Percentiles rank a stretch among this genome's conserved stretches.
phyloP scores from a whole-genome alignment of 495 filamentous ascomycete genomes.

The Evernia prunastri region DNA sequence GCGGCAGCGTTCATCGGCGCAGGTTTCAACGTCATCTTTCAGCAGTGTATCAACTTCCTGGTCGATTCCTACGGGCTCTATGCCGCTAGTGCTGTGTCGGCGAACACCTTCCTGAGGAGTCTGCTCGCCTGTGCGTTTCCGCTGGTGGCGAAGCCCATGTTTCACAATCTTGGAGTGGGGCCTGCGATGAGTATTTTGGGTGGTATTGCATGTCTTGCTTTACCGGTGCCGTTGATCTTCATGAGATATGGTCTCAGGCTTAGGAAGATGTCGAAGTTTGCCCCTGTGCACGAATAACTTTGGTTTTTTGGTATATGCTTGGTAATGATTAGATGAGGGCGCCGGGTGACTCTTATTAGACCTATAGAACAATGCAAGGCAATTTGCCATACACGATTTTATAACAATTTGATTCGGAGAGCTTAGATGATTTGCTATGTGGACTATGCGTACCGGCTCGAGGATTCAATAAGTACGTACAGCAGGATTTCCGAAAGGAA shows the following conservation, averaged over 20 bases:
- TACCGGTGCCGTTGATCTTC: constrained; percentile 36
- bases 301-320: no score
- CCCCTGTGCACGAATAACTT: neutral
- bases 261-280: constrained; percentile 29
- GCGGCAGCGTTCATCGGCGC: constrained; percentile 28
- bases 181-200: constrained; percentile 35
- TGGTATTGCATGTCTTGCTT: constrained; percentile 29
- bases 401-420: no score
- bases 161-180: constrained; percentile 30
- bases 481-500: no score
- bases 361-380: no score
- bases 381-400: no score
- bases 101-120: constrained; percentile 37
- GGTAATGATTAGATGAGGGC: no score
- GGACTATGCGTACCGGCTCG: no score
- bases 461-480: no score
- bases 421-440: no score
- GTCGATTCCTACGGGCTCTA: constrained; percentile 36
- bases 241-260: constrained; percentile 33
- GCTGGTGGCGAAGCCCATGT: constrained; percentile 34
- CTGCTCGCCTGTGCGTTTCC: constrained; percentile 30
- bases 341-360: no score
- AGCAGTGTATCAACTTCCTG: constrained; percentile 38
- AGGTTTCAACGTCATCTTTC: constrained; percentile 37
- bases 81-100: constrained; percentile 34